phyloP scores from a whole-genome alignment of 345 rosid species.

The Angophora floribunda region DNA sequence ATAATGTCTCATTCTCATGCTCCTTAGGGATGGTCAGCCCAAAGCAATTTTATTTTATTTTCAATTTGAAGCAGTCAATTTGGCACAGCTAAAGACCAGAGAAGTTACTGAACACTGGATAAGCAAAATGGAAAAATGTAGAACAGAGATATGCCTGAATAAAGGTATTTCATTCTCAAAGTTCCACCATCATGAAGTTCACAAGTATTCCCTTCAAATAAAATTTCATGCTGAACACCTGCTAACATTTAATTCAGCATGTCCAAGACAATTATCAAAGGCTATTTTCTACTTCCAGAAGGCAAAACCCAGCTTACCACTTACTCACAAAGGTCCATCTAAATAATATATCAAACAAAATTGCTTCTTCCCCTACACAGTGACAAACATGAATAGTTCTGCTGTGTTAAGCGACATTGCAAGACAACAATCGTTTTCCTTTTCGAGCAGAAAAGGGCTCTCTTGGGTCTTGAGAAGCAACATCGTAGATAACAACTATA shows the following conservation, averaged over 20 bases:
- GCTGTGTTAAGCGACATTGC: background rate
- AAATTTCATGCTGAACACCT: background rate
- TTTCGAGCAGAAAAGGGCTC: background rate
- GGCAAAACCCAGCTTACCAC: background rate
- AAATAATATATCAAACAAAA: background rate
- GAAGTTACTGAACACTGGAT: background rate
- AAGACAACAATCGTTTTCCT: background rate
- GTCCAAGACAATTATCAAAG: background rate
- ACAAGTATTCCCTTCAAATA: background rate
- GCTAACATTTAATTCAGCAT: background rate
- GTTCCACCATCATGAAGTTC: background rate
- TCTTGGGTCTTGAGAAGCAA: background rate
- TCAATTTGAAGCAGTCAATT: background rate
- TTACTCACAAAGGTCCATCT: background rate
- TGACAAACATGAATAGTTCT: background rate
- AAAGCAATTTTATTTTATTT: background rate
- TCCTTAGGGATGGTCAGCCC: background rate
- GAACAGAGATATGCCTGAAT: background rate
- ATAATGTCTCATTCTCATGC: background rate
- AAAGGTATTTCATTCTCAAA: background rate
- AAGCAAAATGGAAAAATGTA: background rate
- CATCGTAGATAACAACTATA: background rate
- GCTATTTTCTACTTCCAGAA: background rate
- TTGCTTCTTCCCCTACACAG: background rate
- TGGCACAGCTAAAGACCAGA: background rate